phyloP scores from a whole-genome alignment of 2,329 filamentous ascomycete species.

The Pseudonectria buxi region DNA sequence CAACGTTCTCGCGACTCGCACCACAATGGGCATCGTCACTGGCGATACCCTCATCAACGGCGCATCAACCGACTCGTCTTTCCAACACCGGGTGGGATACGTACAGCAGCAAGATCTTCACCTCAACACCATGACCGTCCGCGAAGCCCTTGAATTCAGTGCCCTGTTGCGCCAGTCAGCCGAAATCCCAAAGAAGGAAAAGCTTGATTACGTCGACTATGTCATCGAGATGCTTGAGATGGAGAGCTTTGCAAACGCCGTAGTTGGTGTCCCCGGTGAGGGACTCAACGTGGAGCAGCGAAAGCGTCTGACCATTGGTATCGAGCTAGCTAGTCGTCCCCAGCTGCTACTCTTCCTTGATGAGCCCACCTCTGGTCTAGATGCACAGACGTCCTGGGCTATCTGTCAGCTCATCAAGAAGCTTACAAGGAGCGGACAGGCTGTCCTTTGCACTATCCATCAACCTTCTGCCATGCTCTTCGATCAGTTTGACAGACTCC shows the following conservation, averaged over 20 bases:
- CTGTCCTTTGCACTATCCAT: conserved; percentile 42
- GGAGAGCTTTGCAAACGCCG: conserved; percentile 43
- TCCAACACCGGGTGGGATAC: conserved; percentile 62
- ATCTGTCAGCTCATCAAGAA: conserved; percentile 63
- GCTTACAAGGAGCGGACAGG: conserved; percentile 41
- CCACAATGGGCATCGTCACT: conserved; percentile 59
- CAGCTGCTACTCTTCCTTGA: conserved; percentile 42
- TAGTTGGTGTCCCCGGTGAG: conserved; percentile 35
- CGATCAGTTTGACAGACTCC: conserved; percentile 46
- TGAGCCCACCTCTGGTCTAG: conserved; percentile 44
- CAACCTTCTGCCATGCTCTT: conserved; percentile 38
- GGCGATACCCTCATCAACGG: conserved; percentile 64
- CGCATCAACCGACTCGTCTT: conserved; percentile 52
- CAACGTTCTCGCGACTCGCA: conserved; percentile 53
- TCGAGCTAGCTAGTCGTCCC: conserved; percentile 31
- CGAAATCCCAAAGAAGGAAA: conserved; percentile 34
- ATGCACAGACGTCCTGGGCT: conserved; percentile 56
- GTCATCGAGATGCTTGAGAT: conserved; percentile 45
- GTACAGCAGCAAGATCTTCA: conserved; percentile 56
- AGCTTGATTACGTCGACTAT: conserved; percentile 40
- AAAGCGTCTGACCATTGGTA: conserved; percentile 39
- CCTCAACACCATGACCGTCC: conserved; percentile 32
- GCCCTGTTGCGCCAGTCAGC: conserved; percentile 35
- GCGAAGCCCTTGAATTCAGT: conserved; percentile 29
- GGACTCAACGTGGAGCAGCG: conserved; percentile 37